Conservation (phyloP, 148 eudicot species). For the Persicaria tinctoria region DNA sequence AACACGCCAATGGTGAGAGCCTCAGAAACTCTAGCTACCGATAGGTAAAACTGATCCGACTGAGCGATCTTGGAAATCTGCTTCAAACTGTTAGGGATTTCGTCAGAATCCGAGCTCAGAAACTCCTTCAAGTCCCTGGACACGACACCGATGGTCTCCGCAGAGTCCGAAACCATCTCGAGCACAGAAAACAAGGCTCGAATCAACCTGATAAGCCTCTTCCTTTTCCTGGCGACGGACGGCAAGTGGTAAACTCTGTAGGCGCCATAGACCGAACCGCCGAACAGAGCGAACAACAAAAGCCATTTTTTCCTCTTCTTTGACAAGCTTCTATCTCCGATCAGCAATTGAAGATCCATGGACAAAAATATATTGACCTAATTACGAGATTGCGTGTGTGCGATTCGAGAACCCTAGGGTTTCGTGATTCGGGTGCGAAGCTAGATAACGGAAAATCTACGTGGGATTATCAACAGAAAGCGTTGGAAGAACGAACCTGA, state of each 20-base stretch:
- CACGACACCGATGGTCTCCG: slow-evolving; percentile 50
- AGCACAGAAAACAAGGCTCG: slow-evolving; percentile 37
- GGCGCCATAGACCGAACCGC: slow-evolving; percentile 50
- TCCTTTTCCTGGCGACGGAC: slow-evolving; percentile 40
- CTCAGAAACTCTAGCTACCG: slow-evolving; percentile 34
- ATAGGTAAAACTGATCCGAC: slow-evolving; percentile 49
- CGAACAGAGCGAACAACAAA: slow-evolving; percentile 45
- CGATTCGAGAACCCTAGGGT: background rate
- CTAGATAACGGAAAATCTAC: background rate
- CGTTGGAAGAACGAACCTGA: slow-evolving; percentile 7
- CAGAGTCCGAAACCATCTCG: slow-evolving; percentile 47
- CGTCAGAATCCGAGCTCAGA: slow-evolving; percentile 53
- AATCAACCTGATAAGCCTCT: slow-evolving; percentile 28
- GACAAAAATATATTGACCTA: background rate
- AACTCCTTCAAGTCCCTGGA: slow-evolving; percentile 60
- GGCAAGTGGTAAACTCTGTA: slow-evolving; percentile 58
- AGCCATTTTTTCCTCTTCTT: slow-evolving; percentile 50
- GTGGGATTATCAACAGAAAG: slow-evolving; percentile 1
- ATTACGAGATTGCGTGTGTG: background rate
- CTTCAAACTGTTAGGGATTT: slow-evolving; percentile 60
- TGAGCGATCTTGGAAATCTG: slow-evolving; percentile 52
- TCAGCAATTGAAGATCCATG: slow-evolving; percentile 7
- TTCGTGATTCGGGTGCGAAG: background rate
- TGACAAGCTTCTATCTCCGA: slow-evolving; percentile 16
- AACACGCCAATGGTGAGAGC: slow-evolving; percentile 55